These are phyloP conservation scores for Dillenia turbinata DNA, from an alignment of 164 flowering plant genomes.

Conservation along the genomic window DNA sequence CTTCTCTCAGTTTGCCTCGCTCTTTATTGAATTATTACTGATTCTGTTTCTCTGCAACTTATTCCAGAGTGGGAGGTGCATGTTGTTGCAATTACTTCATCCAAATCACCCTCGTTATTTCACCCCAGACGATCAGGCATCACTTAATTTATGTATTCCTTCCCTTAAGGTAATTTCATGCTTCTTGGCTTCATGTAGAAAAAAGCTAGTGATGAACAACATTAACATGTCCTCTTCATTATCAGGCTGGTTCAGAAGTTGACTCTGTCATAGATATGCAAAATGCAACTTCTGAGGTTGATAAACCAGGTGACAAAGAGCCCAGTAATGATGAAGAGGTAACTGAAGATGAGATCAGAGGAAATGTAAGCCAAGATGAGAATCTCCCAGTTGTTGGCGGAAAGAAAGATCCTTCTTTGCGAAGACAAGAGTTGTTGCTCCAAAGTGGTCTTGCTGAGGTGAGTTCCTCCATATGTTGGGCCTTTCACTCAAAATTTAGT, in stretches of 20 bases:
- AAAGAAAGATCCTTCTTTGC: slow-evolving; percentile 71
- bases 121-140: slow-evolving; percentile 62
- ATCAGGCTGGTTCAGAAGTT: slow-evolving; percentile 38
- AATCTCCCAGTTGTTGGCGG: slow-evolving; percentile 47
- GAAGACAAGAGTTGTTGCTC: slow-evolving; percentile 77
- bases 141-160: slow-evolving; percentile 56
- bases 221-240: no score
- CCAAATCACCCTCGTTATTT: slow-evolving; percentile 78
- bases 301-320: slow-evolving; percentile 22
- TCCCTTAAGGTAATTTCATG: slow-evolving; percentile 55
- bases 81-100: slow-evolving; percentile 79
- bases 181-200: slow-evolving; percentile 1
- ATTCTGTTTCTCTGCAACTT: slow-evolving; percentile 5
- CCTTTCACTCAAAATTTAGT: background rate
- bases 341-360: slow-evolving; percentile 14
- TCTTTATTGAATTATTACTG: slow-evolving; percentile 1
- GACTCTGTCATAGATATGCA: slow-evolving; percentile 13
- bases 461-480: slow-evolving; percentile 9
- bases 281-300: slow-evolving; percentile 18
- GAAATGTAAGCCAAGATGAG: slow-evolving; percentile 17
- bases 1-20: slow-evolving; percentile 6
- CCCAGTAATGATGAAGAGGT: slow-evolving; percentile 18
- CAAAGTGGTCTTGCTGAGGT: slow-evolving; percentile 96
- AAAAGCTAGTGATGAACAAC: no score
- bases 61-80: slow-evolving; percentile 72